A percentile compares a stretch with the other conserved stretches of the same genome.
Evolutionary conservation across 345 rosid genomes (phyloP).

Genomic region (Eucalyptus guilfoylei): DNA sequence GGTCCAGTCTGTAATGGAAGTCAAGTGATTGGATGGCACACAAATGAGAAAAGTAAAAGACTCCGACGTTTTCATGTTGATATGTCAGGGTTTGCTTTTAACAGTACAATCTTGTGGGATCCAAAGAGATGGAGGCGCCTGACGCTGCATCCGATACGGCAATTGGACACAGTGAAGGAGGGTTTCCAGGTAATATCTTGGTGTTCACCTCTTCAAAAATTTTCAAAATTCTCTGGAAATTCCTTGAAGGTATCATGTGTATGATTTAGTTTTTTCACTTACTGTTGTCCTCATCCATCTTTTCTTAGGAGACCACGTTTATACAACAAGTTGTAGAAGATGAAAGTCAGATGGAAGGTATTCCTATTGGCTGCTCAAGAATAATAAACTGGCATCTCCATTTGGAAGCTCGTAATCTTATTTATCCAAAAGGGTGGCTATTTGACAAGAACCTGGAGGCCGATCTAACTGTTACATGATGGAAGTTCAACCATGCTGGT

Average conservation of each 20-base stretch:
- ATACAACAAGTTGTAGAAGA: conserved; percentile 86
- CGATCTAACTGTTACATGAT: conserved; percentile 27
- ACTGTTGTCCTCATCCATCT: neutral
- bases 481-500: neutral
- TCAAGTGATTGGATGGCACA: conserved; percentile 88
- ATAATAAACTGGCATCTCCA: conserved; percentile 95
- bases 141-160: conserved; percentile 41
- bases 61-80: conserved; percentile 87
- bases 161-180: conserved; percentile 73
- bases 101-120: conserved; percentile 91
- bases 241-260: neutral
- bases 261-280: neutral
- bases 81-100: conserved; percentile 97
- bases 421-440: conserved; percentile 72
- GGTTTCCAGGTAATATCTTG: conserved; percentile 67
- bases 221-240: neutral
- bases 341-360: conserved; percentile 88
- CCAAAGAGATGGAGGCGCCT: conserved; percentile 68
- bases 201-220: neutral
- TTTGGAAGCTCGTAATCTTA: conserved; percentile 36
- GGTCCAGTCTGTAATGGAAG: conserved; percentile 29
- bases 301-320: conserved; percentile 71
- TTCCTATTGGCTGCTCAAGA: conserved; percentile 56
- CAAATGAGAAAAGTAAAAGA: conserved; percentile 85
- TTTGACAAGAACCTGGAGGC: conserved; percentile 57